phyloP scores from a whole-genome alignment of 345 rosid species.

The Salix viminalis region DNA sequence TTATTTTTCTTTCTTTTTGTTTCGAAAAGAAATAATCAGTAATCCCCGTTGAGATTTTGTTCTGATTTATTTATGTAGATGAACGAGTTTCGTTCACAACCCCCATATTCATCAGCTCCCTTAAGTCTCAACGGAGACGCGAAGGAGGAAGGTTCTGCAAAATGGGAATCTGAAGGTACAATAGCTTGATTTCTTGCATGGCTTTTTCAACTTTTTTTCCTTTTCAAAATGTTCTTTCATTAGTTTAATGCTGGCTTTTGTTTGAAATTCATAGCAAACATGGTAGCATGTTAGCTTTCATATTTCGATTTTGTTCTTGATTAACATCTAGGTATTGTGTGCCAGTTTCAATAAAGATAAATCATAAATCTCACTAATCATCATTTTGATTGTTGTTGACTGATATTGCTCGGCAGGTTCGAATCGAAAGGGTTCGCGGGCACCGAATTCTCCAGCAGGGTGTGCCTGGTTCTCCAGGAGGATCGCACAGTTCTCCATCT shows the following conservation, averaged over 20 bases:
- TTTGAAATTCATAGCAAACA: not conserved
- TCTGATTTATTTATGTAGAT: slow-evolving; percentile 37
- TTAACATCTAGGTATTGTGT: not conserved
- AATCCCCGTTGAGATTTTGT: not conserved
- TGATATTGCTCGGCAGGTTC: not conserved
- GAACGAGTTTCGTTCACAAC: slow-evolving; percentile 49
- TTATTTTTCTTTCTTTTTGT: not conserved
- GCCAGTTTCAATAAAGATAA: not conserved
- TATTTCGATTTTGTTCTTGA: not conserved
- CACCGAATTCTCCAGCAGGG: not conserved
- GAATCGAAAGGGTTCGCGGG: slow-evolving; percentile 13
- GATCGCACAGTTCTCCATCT: not conserved
- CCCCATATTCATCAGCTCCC: slow-evolving; percentile 30
- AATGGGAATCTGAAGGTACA: slow-evolving; percentile 53
- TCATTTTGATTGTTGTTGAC: not conserved
- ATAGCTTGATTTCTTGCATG: not conserved
- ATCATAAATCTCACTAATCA: not conserved
- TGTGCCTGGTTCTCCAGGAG: slow-evolving; percentile 7
- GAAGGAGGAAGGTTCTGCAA: slow-evolving; percentile 29
- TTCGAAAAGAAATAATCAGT: not conserved
- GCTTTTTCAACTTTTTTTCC: not conserved
- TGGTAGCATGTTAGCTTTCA: not conserved
- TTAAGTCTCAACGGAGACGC: slow-evolving; percentile 19
- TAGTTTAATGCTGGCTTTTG: not conserved
- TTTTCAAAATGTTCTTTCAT: not conserved